Evolutionary conservation across 352 stramenopile species (phyloP).

Genomic region (Phytophthora pisi): DNA sequence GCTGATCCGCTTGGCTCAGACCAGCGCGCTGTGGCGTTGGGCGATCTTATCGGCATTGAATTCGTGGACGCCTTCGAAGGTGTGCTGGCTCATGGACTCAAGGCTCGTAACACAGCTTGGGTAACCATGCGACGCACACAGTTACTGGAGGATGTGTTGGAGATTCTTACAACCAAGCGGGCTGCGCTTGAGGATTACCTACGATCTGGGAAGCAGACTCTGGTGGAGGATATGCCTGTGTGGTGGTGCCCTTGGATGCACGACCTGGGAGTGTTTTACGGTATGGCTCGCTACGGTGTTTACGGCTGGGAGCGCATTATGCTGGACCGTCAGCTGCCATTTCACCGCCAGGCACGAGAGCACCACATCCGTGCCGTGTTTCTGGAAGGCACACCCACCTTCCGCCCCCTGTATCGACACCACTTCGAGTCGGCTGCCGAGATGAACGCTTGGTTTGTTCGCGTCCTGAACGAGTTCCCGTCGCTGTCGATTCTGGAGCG

Average conservation of each 20-base stretch:
- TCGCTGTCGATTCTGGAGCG: conserved; percentile 74
- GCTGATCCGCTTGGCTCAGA: conserved; percentile 79
- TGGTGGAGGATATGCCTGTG: conserved; percentile 82
- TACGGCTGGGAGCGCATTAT: conserved; percentile 75
- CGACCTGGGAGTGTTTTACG: conserved; percentile 77
- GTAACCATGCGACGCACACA: conserved; percentile 79
- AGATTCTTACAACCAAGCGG: conserved; percentile 54
- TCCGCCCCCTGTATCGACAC: conserved; percentile 67
- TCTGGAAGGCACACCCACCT: conserved; percentile 60
- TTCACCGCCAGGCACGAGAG: conserved; percentile 71
- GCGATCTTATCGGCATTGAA: conserved; percentile 84
- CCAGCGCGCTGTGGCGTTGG: conserved; percentile 72
- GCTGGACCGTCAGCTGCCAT: conserved; percentile 73
- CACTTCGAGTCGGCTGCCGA: conserved; percentile 53
- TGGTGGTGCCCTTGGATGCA: conserved; percentile 92
- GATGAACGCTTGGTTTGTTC: conserved; percentile 64
- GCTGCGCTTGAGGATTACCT: conserved; percentile 54
- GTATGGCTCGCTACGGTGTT: conserved; percentile 81
- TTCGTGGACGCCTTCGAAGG: conserved; percentile 89
- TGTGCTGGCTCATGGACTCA: conserved; percentile 81
- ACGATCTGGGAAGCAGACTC: conserved; percentile 57
- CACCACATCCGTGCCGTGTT: conserved; percentile 78
- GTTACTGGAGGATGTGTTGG: conserved; percentile 71
- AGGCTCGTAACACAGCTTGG: conserved; percentile 86
- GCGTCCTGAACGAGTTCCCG: conserved; percentile 75